Conservation (phyloP, 2,329 filamentous ascomycete genomes). For the Penicillium thymicola region DNA sequence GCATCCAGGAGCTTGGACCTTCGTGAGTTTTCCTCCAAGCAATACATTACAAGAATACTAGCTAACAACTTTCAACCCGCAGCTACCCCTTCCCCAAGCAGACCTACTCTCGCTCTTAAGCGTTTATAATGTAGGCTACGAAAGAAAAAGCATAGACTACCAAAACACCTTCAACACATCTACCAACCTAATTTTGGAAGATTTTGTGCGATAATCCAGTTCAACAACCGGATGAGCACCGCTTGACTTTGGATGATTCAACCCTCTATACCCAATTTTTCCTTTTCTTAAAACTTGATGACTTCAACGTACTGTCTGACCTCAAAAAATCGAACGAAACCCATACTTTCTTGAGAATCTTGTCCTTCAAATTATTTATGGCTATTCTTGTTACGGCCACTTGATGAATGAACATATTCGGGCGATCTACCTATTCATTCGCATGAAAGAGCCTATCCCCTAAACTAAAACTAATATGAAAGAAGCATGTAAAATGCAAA, state of each 20-base stretch:
- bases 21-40: conserved; percentile 63
- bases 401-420: conserved; percentile 16
- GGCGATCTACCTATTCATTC: not conserved
- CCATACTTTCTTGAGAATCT: not conserved
- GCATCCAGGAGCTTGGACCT: conserved; percentile 92
- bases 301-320: conserved; percentile 26
- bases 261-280: conserved; percentile 41
- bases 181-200: conserved; percentile 12
- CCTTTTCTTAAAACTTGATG: conserved; percentile 24
- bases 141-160: conserved; percentile 18
- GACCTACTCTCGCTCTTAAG: conserved; percentile 54
- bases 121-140: conserved; percentile 3
- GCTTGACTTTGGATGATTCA: conserved; percentile 36
- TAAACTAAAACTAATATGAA: conserved; percentile 15
- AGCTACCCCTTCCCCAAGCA: conserved; percentile 83
- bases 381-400: not conserved
- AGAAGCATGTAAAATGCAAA: not conserved
- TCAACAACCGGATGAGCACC: conserved; percentile 15
- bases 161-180: conserved; percentile 24
- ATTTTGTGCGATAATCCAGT: conserved; percentile 15
- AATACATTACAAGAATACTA: not conserved
- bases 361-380: conserved; percentile 3
- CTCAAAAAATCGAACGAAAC: conserved; percentile 7
- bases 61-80: conserved; percentile 21
- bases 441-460: not conserved